Evolutionary conservation across 2,329 filamentous ascomycete genomes (phyloP).

Genomic region (Aspergillus transmontanensis): DNA sequence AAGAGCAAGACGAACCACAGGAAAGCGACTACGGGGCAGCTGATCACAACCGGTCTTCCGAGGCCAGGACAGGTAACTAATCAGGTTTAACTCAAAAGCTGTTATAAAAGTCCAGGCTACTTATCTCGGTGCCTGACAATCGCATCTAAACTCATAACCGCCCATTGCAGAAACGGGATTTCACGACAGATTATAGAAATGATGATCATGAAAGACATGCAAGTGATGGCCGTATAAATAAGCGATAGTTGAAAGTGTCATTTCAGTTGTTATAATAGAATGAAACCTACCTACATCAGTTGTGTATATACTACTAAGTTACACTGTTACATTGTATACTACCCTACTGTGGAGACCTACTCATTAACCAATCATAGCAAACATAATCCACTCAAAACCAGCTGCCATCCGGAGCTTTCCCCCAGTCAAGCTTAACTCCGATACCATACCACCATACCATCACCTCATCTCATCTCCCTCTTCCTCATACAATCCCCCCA

Average conservation of each 20-base stretch:
- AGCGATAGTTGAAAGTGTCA: background rate
- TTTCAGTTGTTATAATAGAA: background rate
- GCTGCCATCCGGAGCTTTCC: no score
- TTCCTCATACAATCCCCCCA: background rate
- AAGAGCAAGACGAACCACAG: conserved; percentile 31
- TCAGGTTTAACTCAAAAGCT: background rate
- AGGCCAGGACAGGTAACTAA: background rate
- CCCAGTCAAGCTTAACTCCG: background rate
- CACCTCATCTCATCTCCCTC: background rate
- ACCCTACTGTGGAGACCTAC: background rate
- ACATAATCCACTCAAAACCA: no score
- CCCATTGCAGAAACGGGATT: background rate
- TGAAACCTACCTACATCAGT: background rate
- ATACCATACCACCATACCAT: background rate
- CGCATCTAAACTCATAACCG: background rate
- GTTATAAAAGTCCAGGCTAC: background rate
- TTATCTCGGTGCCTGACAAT: background rate
- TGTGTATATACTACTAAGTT: background rate
- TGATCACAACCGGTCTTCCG: background rate
- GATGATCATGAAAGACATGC: background rate
- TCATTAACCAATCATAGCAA: background rate
- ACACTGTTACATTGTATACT: background rate
- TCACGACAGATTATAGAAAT: background rate
- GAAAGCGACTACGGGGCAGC: conserved; percentile 4
- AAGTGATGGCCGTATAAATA: background rate